phyloP scores from a whole-genome alignment of 2,329 filamentous ascomycete genomes.

The Fusarium piperis region DNA sequence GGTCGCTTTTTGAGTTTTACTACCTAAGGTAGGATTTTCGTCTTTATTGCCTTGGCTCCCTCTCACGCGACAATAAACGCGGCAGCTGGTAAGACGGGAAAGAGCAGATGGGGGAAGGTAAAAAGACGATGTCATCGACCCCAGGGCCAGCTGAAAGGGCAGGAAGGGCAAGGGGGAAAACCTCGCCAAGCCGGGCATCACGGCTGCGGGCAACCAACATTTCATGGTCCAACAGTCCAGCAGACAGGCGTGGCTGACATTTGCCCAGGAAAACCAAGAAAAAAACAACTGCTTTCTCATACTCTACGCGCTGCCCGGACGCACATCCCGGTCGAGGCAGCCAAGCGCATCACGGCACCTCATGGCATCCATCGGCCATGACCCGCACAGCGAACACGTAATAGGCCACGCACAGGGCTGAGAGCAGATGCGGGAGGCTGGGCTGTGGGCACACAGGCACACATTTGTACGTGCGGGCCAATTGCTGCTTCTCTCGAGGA shows the following conservation, averaged over 20 bases:
- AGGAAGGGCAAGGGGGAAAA: background rate
- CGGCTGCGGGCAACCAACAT: slow-evolving; percentile 14
- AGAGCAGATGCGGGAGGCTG: background rate
- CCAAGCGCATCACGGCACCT: slow-evolving; percentile 12
- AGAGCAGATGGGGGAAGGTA: background rate
- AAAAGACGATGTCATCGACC: slow-evolving; percentile 27
- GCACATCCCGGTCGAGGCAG: background rate
- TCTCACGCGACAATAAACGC: slow-evolving; percentile 26
- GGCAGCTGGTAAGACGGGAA: slow-evolving; percentile 13
- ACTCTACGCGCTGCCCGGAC: background rate
- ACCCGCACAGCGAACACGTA: slow-evolving; percentile 34
- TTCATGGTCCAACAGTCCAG: slow-evolving; percentile 9
- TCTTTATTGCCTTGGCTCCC: slow-evolving; percentile 21
- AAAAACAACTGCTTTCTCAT: background rate
- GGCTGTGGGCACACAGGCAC: background rate
- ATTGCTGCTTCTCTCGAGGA: slow-evolving; percentile 4
- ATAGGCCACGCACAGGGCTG: slow-evolving; percentile 32
- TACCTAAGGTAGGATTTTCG: background rate
- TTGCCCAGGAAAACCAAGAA: slow-evolving; percentile 5
- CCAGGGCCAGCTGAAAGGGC: background rate
- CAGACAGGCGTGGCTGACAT: background rate
- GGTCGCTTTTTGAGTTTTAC: slow-evolving; percentile 1
- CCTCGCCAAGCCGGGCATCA: slow-evolving; percentile 31
- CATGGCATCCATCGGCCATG: slow-evolving; percentile 23
- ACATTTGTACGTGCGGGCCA: slow-evolving; percentile 1